Evolutionary conservation across 2,329 filamentous ascomycete species (phyloP).

Genomic region (Colletotrichum ledebouriae): DNA sequence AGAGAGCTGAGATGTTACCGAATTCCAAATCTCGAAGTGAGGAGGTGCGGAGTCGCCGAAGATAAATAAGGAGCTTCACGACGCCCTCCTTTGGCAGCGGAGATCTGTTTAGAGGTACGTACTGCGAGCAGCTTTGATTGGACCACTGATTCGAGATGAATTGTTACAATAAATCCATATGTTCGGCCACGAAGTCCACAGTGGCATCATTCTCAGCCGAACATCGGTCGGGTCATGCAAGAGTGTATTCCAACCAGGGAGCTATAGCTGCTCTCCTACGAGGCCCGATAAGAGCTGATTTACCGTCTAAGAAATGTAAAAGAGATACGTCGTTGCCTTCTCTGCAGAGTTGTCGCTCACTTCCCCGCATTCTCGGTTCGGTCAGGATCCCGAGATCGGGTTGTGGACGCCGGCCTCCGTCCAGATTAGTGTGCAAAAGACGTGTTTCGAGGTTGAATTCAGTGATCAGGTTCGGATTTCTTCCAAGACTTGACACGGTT

Average conservation of each 20-base stretch:
- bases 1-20: background rate
- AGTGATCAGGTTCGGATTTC: no score
- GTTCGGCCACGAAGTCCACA: no score
- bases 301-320: background rate
- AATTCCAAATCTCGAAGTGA: background rate
- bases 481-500: no score
- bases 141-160: background rate
- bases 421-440: no score
- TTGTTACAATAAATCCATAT: background rate
- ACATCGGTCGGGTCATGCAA: background rate
- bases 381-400: no score
- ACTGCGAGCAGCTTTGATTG: background rate
- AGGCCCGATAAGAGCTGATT: background rate
- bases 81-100: background rate
- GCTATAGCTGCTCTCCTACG: background rate
- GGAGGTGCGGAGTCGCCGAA: background rate
- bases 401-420: no score
- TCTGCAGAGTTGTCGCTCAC: background rate
- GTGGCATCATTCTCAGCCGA: conserved; percentile 8
- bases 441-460: no score
- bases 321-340: background rate
- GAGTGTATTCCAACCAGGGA: background rate
- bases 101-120: background rate
- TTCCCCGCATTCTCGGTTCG: background rate
- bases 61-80: background rate